Percentiles rank a stretch among this genome's conserved stretches.
Conservation (phyloP, 2,329 filamentous ascomycete species). For the Kalaharituber pfeilii region DNA sequence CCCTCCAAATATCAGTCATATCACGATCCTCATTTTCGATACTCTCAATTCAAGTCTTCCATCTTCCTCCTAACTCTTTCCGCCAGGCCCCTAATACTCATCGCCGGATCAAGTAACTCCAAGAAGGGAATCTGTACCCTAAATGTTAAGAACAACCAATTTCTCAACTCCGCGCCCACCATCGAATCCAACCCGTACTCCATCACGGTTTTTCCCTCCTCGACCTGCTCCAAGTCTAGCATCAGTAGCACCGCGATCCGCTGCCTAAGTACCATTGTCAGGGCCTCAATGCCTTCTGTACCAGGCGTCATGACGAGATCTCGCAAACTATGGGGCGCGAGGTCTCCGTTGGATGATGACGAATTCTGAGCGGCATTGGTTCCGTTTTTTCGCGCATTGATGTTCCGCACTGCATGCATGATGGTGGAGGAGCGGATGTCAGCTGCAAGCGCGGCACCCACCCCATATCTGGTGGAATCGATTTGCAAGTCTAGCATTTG, state of each 20-base stretch:
- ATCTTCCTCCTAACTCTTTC: background rate
- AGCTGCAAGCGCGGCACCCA: background rate
- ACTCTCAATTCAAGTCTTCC: background rate
- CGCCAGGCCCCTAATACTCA: background rate
- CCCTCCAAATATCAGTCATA: background rate
- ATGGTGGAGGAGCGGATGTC: background rate
- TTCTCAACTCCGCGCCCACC: constrained; percentile 29
- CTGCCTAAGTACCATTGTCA: no score
- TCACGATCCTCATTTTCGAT: background rate
- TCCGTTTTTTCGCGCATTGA: no score
- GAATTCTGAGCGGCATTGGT: no score
- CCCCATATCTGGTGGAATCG: background rate
- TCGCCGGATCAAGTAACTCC: constrained; percentile 7
- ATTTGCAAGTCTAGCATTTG: background rate
- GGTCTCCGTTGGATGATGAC: no score
- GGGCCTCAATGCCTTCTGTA: no score
- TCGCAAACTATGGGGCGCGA: no score
- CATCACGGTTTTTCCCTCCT: constrained; percentile 21
- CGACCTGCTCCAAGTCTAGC: constrained; percentile 20
- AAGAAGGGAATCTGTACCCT: constrained; percentile 25
- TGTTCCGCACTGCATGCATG: no score
- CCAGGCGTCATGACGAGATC: no score
- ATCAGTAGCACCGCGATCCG: background rate
- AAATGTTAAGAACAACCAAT: constrained; percentile 26
- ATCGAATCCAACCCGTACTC: constrained; percentile 30